These are phyloP conservation scores for Funneliformis geosporum DNA, from an alignment of 192 early-diverging fungal species.

Conservation along the genomic window DNA sequence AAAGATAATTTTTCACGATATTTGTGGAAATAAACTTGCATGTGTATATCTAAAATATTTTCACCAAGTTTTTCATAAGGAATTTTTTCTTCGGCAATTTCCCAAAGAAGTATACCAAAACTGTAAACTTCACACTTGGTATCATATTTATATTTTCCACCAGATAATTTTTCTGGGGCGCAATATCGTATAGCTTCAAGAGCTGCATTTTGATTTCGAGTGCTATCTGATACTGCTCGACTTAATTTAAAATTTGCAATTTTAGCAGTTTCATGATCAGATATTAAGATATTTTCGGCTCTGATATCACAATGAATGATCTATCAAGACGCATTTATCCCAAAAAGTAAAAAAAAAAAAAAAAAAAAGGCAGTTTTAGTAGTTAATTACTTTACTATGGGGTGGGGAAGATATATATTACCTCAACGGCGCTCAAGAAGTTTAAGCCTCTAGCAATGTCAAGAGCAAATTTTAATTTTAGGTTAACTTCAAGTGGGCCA, in stretches of 20 bases:
- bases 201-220: background rate
- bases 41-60: too few species aligned
- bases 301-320: constrained; percentile 36
- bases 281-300: constrained; percentile 24
- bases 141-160: background rate
- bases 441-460: constrained; percentile 42
- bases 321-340: too few species aligned
- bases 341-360: too few species aligned
- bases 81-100: constrained; percentile 14
- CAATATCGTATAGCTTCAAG: constrained; percentile 8
- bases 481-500: background rate
- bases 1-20: too few species aligned
- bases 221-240: background rate
- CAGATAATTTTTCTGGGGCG: constrained; percentile 17
- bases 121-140: constrained; percentile 24
- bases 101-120: constrained; percentile 28
- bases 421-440: constrained; percentile 38
- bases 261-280: constrained; percentile 1
- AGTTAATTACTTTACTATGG: too few species aligned
- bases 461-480: constrained; percentile 39
- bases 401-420: too few species aligned
- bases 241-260: constrained; percentile 45
- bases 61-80: background rate
- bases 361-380: too few species aligned
- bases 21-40: too few species aligned